Conservation (phyloP, 2,329 filamentous ascomycete species). For the Furcasterigmium sp. region DNA sequence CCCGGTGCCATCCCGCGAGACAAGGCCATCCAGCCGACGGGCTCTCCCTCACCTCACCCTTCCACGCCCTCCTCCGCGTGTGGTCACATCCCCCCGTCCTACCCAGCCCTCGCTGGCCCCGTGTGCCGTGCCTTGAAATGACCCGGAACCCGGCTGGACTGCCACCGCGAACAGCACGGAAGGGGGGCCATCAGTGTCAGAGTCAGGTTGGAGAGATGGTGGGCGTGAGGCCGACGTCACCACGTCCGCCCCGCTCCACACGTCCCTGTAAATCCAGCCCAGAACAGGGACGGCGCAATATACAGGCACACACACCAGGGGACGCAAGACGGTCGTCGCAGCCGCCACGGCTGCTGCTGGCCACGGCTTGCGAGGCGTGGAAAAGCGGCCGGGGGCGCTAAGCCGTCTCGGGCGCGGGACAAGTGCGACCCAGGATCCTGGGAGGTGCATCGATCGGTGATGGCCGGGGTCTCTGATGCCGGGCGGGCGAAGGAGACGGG, state of each 20-base stretch:
- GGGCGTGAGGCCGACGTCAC: not conserved
- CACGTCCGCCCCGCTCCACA: not conserved
- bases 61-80: not conserved
- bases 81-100: not conserved
- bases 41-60: not conserved
- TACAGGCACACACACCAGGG: too few relatives aligned
- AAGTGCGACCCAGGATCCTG: slow-evolving; percentile 14
- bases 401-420: slow-evolving; percentile 2
- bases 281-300: not conserved
- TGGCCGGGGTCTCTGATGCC: not conserved
- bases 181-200: not conserved
- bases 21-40: not conserved
- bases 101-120: too few relatives aligned
- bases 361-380: too few relatives aligned
- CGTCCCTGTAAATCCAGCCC: too few relatives aligned
- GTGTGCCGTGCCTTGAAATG: too few relatives aligned
- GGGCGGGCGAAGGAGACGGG: not conserved
- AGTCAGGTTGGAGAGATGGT: not conserved
- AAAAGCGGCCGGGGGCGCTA: slow-evolving; percentile 8
- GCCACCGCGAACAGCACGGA: not conserved
- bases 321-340: too few relatives aligned
- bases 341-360: too few relatives aligned
- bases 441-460: slow-evolving; percentile 11
- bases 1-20: not conserved
- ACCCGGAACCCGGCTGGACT: too few relatives aligned